Evolutionary conservation across 1,139 yeast species (phyloP).

Genomic region (Cylindricascospora bacillispora): DNA sequence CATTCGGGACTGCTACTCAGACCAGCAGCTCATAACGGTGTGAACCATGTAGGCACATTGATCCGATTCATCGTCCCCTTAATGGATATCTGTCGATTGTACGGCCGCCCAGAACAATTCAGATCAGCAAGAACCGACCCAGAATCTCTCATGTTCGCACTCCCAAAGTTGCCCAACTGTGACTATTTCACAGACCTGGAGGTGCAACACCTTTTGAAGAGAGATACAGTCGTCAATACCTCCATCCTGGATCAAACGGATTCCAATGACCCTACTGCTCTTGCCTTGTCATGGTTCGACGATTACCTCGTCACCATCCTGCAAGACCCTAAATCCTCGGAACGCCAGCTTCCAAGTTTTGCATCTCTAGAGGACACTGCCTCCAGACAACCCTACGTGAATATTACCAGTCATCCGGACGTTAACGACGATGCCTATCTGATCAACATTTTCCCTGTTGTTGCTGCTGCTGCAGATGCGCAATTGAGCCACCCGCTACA

Average conservation of each 20-base stretch:
- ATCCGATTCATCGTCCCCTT: conserved; percentile 20
- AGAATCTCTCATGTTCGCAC: conserved; percentile 20
- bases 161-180: conserved; percentile 19
- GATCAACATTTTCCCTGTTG: no score
- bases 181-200: conserved; percentile 17
- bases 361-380: no score
- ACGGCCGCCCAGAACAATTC: conserved; percentile 23
- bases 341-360: no score
- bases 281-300: conserved; percentile 3
- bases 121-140: conserved; percentile 13
- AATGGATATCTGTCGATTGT: conserved; percentile 17
- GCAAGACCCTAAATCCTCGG: no score
- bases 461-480: no score
- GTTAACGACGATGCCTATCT: no score
- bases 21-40: conserved; percentile 22
- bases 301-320: no score
- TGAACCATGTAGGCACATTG: conserved; percentile 19
- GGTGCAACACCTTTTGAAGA: conserved; percentile 3
- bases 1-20: conserved; percentile 19
- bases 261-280: conserved; percentile 3
- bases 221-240: not conserved
- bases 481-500: no score
- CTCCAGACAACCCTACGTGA: no score
- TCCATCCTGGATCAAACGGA: conserved; percentile 1
- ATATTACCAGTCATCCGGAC: no score